Evolutionary conservation across 1,284 basidiomycete species (phyloP).

Genomic region (Omphalotus olearius): DNA sequence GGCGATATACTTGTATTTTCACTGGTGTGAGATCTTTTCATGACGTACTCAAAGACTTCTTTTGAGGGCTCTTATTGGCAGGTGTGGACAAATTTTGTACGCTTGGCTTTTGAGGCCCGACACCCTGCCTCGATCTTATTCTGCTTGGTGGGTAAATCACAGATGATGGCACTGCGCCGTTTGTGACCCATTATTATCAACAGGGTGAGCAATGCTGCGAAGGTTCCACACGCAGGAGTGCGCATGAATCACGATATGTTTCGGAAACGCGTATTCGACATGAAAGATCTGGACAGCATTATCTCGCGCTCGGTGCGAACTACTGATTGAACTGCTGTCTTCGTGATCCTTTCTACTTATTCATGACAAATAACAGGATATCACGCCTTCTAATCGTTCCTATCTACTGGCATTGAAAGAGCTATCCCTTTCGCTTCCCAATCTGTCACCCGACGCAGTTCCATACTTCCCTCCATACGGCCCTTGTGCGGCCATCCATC

Average conservation of each 20-base stretch:
- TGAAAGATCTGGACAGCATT: slow-evolving; percentile 52
- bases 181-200: not conserved
- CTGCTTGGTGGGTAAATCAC: slow-evolving; percentile 52
- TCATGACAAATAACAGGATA: slow-evolving; percentile 30
- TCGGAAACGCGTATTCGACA: slow-evolving; percentile 51
- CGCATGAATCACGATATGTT: slow-evolving; percentile 61
- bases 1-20: slow-evolving; percentile 85
- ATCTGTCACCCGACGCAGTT: slow-evolving; percentile 22
- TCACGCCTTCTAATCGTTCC: slow-evolving; percentile 37
- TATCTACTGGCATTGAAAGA: slow-evolving; percentile 30
- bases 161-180: not conserved
- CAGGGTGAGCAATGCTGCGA: slow-evolving; percentile 62
- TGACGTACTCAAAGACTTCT: not conserved
- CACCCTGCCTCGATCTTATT: slow-evolving; percentile 77
- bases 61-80: slow-evolving; percentile 20
- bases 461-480: slow-evolving; percentile 54
- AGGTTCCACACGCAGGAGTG: slow-evolving; percentile 59
- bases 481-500: slow-evolving; percentile 72
- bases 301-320: slow-evolving; percentile 43
- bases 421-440: slow-evolving; percentile 18
- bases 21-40: slow-evolving; percentile 52
- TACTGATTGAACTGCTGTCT: not conserved
- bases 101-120: slow-evolving; percentile 80
- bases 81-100: slow-evolving; percentile 89
- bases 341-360: slow-evolving; percentile 11